Evolutionary conservation across 169 alveolate species (phyloP), one percentile per base, ranked within the genome.

Genomic region (Plasmodium falciparum): DNA sequence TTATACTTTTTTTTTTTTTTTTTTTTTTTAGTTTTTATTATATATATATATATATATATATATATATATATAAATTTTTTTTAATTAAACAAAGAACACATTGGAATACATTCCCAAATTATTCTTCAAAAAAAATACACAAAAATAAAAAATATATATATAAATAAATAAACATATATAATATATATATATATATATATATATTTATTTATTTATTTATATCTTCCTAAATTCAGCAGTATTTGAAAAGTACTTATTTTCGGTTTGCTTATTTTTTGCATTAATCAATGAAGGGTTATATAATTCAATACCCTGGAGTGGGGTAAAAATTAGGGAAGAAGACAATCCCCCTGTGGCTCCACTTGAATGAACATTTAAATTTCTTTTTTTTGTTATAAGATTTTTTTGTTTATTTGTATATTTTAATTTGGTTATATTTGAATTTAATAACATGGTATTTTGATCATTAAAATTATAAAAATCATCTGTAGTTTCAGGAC

Each of bases 401-500:
- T 54, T 73, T 73, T 80, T 80, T 26, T 80, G 90, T 29, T 80
- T 80, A 24, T 78, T 56, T 49, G 67, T 78, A 49, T 80, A 80
- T 61, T 80, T 80, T 50, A 80, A 80, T 52, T 80, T 80, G 2
- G 80, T 80, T 13, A 80, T 56, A 54, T 66, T 80, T 7, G 90
- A 80, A 45, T 80, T 80, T 69, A 80, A 29, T 62, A 80, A 69
- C 13, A 24, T 20, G 4, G 90, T 59, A 80, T 80, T 80, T 67
- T 80, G 80, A 56, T 80, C 90, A n/a, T 67, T 62, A 47, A 80
- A 80, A 2, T 58, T 80, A 61, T 80, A 80, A 22, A 80, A 80
- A n/a, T 96, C 97, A 20, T 95, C 98, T 69, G 96, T 97, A 8
- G 96, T 96, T 43, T 95, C 95, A 61, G 90, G 96, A 0, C 98